Percentiles rank a stretch among this genome's conserved stretches.
phyloP scores from a whole-genome alignment of 106 monocot genomes.

The Triglochin maritima region DNA sequence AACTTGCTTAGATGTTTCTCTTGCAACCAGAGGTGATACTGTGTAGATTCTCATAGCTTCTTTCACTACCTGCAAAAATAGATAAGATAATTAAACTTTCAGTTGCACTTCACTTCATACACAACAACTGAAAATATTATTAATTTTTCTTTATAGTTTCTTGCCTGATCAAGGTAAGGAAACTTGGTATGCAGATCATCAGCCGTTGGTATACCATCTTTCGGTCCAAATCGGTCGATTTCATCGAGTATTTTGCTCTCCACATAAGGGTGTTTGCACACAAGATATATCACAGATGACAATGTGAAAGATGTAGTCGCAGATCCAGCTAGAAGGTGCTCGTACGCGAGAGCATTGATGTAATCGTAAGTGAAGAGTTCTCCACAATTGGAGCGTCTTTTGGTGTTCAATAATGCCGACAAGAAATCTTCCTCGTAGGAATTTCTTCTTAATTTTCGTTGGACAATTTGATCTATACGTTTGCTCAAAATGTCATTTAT shows the following conservation, averaged over 20 bases:
- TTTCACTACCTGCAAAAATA: slow-evolving; percentile 53
- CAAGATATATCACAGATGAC: slow-evolving; percentile 40
- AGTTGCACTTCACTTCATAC: not conserved
- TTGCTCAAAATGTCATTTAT: slow-evolving; percentile 32
- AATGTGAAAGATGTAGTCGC: slow-evolving; percentile 71
- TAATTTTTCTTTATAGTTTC: not conserved
- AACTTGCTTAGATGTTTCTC: slow-evolving; percentile 56
- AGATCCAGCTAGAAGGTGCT: slow-evolving; percentile 82
- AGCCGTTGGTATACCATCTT: slow-evolving; percentile 24
- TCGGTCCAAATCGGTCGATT: slow-evolving; percentile 49
- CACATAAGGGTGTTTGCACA: slow-evolving; percentile 59
- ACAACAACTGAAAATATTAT: too few species aligned
- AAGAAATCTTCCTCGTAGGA: slow-evolving; percentile 32
- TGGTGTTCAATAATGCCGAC: slow-evolving; percentile 23
- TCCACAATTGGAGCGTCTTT: not conserved
- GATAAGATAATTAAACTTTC: not conserved
- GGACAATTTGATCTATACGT: slow-evolving; percentile 35
- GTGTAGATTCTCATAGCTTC: slow-evolving; percentile 78
- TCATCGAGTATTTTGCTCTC: slow-evolving; percentile 60
- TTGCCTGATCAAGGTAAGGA: slow-evolving; percentile 80
- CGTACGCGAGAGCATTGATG: slow-evolving; percentile 59
- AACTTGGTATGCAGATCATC: slow-evolving; percentile 55
- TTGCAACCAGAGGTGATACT: slow-evolving; percentile 77
- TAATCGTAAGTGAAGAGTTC: slow-evolving; percentile 34
- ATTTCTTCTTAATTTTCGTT: slow-evolving; percentile 17